Percentiles rank a stretch among this genome's conserved stretches.
Conservation (phyloP, 768 basidiomycete species). For the Tylopilus balloui region DNA sequence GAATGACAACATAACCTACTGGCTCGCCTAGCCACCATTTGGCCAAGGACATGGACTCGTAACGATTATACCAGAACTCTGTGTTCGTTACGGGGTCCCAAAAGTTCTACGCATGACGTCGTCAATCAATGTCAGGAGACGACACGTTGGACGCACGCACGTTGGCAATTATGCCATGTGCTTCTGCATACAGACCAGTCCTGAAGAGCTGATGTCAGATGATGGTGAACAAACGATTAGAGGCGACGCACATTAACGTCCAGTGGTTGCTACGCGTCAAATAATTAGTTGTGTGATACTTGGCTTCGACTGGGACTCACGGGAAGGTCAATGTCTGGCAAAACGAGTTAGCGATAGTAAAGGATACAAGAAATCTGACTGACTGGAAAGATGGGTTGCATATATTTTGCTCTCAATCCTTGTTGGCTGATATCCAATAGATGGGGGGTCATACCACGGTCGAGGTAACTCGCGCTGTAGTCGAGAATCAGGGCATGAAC, state of each 20-base stretch:
- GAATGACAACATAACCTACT: conserved; percentile 40
- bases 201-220: conserved; percentile 34
- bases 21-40: conserved; percentile 91
- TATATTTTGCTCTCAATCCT: conserved; percentile 82
- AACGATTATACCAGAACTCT: conserved; percentile 70
- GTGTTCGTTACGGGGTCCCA: conserved; percentile 65
- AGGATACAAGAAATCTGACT: conserved; percentile 34
- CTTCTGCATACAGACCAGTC: conserved; percentile 87
- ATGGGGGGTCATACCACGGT: conserved; percentile 81
- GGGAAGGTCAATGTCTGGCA: conserved; percentile 83
- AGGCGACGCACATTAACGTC: conserved; percentile 62
- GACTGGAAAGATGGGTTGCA: conserved; percentile 86
- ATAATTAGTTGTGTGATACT: neutral
- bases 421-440: conserved; percentile 73
- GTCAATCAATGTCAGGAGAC: neutral
- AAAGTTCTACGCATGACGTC: conserved; percentile 57
- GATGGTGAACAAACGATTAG: neutral
- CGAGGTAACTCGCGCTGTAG: conserved; percentile 77
- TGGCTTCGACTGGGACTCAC: conserved; percentile 40
- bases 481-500: conserved; percentile 3
- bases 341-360: conserved; percentile 1
- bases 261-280: conserved; percentile 72
- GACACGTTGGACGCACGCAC: conserved; percentile 40
- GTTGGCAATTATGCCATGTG: conserved; percentile 89
- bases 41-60: conserved; percentile 58